These are phyloP conservation scores for Auricularia cornea DNA, from an alignment of 768 basidiomycete genomes.

Conservation along the genomic window DNA sequence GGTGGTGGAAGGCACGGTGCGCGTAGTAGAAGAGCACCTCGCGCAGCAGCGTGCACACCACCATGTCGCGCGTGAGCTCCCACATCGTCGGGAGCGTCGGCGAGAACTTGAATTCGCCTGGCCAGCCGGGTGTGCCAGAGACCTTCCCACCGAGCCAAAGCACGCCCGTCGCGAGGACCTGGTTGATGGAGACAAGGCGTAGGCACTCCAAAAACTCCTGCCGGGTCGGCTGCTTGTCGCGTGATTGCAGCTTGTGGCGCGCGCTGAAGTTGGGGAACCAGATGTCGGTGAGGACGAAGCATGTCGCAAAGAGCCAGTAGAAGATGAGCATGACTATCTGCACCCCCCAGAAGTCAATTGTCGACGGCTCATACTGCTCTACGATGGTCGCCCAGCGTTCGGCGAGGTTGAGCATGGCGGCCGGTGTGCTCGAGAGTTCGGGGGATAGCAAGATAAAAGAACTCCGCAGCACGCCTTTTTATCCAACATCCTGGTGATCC, in stretches of 20 bases:
- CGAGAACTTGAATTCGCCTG: conserved; percentile 15
- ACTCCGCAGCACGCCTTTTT: too few relatives aligned
- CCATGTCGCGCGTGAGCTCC: conserved; percentile 16
- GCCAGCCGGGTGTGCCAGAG: conserved; percentile 1
- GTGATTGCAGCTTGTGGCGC: conserved; percentile 20
- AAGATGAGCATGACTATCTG: conserved; percentile 16
- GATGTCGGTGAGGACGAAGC: conserved; percentile 9
- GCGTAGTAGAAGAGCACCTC: conserved; percentile 25
- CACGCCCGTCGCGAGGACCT: conserved; percentile 17
- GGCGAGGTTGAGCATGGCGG: too few relatives aligned
- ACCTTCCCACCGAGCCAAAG: conserved; percentile 14
- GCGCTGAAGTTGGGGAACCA: conserved; percentile 19
- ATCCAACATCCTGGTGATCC: too few relatives aligned
- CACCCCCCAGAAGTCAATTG: conserved; percentile 19
- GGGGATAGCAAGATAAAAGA: too few relatives aligned
- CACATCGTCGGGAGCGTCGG: conserved; percentile 11
- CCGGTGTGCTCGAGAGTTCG: too few relatives aligned
- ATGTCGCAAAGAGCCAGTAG: conserved; percentile 18
- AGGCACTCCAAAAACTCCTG: conserved; percentile 20
- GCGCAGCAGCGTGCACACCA: conserved; percentile 16
- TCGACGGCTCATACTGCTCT: too few relatives aligned
- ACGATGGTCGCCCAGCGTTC: too few relatives aligned
- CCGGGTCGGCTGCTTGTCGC: conserved; percentile 18
- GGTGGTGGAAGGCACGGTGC: conserved; percentile 22
- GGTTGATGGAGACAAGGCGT: conserved; percentile 16